phyloP scores from a whole-genome alignment of 495 filamentous ascomycete genomes.

The Aspergillus sparsus region DNA sequence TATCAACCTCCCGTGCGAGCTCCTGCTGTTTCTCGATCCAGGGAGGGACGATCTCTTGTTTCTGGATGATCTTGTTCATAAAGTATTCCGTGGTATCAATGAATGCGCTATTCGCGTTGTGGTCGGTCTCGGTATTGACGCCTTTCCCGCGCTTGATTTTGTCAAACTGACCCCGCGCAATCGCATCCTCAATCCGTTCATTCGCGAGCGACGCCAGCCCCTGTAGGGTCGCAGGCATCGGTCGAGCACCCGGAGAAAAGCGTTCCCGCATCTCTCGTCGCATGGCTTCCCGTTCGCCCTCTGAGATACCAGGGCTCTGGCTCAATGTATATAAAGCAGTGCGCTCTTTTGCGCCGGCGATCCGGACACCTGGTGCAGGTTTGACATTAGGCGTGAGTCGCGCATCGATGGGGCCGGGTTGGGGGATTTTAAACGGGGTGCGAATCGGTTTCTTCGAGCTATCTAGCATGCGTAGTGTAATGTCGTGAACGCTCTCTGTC shows the following conservation, averaged over 20 bases:
- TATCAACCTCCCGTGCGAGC: conserved; percentile 63
- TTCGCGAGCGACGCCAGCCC: conserved; percentile 85
- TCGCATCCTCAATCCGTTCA: conserved; percentile 92
- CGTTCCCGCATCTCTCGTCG: conserved; percentile 75
- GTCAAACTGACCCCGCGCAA: conserved; percentile 87
- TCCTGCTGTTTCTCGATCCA: conserved; percentile 98
- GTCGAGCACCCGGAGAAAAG: conserved; percentile 69
- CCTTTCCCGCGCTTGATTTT: conserved; percentile 81
- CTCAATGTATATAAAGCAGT: conserved; percentile 69
- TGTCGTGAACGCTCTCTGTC: conserved; percentile 69
- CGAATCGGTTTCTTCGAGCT: conserved; percentile 69
- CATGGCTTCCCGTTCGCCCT: conserved; percentile 69
- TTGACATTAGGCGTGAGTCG: conserved; percentile 52
- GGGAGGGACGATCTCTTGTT: conserved; percentile 66
- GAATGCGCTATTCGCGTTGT: conserved; percentile 83
- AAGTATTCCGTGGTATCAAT: conserved; percentile 97
- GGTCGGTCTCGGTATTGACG: conserved; percentile 66
- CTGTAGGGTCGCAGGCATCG: conserved; percentile 75
- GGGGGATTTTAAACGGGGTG: conserved; percentile 51
- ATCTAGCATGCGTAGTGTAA: conserved; percentile 86
- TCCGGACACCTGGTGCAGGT: conserved; percentile 53
- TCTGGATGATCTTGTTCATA: conserved; percentile 98
- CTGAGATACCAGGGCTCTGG: conserved; percentile 58
- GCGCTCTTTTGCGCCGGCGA: conserved; percentile 78
- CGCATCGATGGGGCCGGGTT: conserved; percentile 59